phyloP scores from a whole-genome alignment of 495 filamentous ascomycete genomes.

The Penicillium coffeae region DNA sequence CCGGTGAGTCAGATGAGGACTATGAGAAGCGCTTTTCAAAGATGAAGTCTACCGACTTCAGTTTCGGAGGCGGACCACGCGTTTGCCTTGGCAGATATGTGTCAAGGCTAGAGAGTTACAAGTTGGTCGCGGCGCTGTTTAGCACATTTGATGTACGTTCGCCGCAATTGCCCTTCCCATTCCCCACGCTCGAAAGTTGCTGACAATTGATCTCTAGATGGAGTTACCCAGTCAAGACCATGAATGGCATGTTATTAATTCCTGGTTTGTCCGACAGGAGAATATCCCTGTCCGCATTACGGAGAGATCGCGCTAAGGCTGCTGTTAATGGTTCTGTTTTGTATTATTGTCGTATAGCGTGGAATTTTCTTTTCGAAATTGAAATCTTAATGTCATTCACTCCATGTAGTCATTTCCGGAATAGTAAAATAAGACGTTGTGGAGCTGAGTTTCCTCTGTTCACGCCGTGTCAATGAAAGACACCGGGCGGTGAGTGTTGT shows the following conservation, averaged over 20 bases:
- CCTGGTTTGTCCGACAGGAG: constrained; percentile 32
- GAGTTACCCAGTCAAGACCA: constrained; percentile 17
- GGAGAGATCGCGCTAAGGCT: neutral
- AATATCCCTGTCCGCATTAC: constrained; percentile 9
- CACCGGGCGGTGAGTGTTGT: neutral
- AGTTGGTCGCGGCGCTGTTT: constrained; percentile 67
- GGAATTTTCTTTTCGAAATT: too few relatives aligned
- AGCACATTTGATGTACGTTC: constrained; percentile 56
- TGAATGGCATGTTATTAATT: constrained; percentile 24
- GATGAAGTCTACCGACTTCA: constrained; percentile 32
- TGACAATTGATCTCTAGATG: constrained; percentile 12
- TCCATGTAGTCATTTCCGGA: too few relatives aligned
- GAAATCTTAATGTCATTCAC: too few relatives aligned
- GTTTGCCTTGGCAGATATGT: constrained; percentile 69
- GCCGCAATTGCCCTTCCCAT: neutral
- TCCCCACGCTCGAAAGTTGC: neutral
- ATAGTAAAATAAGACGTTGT: too few relatives aligned
- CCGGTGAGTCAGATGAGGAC: constrained; percentile 19
- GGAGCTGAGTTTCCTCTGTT: neutral
- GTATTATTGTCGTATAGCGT: too few relatives aligned
- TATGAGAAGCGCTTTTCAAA: constrained; percentile 12
- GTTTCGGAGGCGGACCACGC: constrained; percentile 57
- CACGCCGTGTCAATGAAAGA: neutral
- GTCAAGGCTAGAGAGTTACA: constrained; percentile 67
- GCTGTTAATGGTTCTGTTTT: too few relatives aligned